These are phyloP conservation scores for Backusella macrospora DNA, from an alignment of 192 early-diverging fungal genomes.

Conservation along the genomic window DNA sequence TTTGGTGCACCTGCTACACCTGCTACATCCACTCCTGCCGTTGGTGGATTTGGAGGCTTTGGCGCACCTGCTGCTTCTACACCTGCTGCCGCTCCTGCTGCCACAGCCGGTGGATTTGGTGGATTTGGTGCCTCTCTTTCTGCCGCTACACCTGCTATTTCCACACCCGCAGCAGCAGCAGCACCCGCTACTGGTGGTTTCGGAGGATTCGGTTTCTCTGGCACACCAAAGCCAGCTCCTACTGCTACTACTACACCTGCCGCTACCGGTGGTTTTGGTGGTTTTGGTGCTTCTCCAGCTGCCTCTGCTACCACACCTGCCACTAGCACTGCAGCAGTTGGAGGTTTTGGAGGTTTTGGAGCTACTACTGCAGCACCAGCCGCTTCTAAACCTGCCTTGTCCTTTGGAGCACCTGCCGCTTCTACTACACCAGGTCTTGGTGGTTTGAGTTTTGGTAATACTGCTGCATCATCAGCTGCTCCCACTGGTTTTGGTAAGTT, in stretches of 20 bases:
- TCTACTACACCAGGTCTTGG: slow-evolving; percentile 20
- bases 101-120: background rate
- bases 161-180: slow-evolving; percentile 34
- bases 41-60: slow-evolving; percentile 26
- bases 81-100: slow-evolving; percentile 19
- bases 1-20: slow-evolving; percentile 27
- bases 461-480: slow-evolving; percentile 31
- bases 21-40: slow-evolving; percentile 28
- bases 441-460: background rate
- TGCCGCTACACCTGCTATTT: slow-evolving; percentile 29
- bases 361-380: slow-evolving; percentile 35
- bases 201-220: slow-evolving; percentile 20
- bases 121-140: slow-evolving; percentile 25
- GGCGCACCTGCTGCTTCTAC: slow-evolving; percentile 34
- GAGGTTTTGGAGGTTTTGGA: slow-evolving; percentile 25
- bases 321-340: slow-evolving; percentile 27
- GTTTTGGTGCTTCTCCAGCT: slow-evolving; percentile 10
- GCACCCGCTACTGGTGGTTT: slow-evolving; percentile 14
- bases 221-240: background rate
- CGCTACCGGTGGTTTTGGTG: slow-evolving; percentile 15
- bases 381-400: slow-evolving; percentile 25
- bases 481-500: slow-evolving; percentile 6
- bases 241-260: slow-evolving; percentile 17
- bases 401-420: slow-evolving; percentile 30
- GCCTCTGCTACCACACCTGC: slow-evolving; percentile 16